Percentiles rank a stretch among this genome's conserved stretches.
Evolutionary conservation across 2,329 filamentous ascomycete species (phyloP).

Genomic region (Neofusicoccum kwambonambiense): DNA sequence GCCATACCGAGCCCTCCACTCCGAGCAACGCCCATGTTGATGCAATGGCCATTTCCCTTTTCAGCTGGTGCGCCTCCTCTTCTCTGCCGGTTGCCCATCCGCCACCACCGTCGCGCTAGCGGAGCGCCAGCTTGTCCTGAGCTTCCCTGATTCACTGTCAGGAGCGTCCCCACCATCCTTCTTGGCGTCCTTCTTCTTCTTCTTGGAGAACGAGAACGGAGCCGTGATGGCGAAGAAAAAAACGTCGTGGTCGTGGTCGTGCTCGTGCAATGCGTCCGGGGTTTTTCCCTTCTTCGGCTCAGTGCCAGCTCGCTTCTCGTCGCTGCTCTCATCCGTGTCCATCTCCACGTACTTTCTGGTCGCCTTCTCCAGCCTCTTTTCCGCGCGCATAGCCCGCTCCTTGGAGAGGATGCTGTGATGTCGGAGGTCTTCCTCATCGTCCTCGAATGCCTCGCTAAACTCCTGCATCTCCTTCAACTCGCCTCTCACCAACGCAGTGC

Average conservation of each 20-base stretch:
- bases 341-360: constrained; percentile 16
- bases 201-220: background rate
- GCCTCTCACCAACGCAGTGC: constrained; percentile 67
- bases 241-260: constrained; percentile 2
- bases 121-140: constrained; percentile 42
- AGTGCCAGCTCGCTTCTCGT: background rate
- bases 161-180: background rate
- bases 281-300: background rate
- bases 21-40: background rate
- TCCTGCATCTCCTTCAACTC: constrained; percentile 75
- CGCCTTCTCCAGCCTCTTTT: constrained; percentile 22
- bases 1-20: background rate
- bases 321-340: background rate
- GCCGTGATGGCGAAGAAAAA: constrained; percentile 16
- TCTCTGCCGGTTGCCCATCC: constrained; percentile 37
- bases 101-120: constrained; percentile 43
- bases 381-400: constrained; percentile 12
- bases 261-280: background rate
- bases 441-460: constrained; percentile 67
- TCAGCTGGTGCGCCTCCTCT: constrained; percentile 16
- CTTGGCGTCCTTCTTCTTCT: background rate
- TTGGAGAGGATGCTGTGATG: constrained; percentile 9
- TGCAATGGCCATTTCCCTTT: background rate
- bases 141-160: background rate
- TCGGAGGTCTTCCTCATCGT: constrained; percentile 36